Evolutionary conservation across 2,329 filamentous ascomycete genomes (phyloP).

Genomic region (Madurella fahalii): DNA sequence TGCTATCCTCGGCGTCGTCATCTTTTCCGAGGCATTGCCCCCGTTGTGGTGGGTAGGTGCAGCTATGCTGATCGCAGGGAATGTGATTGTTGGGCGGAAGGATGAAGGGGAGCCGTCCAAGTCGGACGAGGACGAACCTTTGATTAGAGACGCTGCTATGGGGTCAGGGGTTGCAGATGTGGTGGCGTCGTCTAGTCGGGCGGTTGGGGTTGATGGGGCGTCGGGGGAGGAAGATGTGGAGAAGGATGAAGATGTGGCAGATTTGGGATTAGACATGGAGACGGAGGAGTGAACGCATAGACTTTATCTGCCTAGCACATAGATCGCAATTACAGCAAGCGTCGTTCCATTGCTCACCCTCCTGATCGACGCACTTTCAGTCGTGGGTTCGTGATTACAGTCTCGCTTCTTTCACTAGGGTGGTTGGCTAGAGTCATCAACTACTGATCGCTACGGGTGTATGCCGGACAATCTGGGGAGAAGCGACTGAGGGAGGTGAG

Average conservation of each 20-base stretch:
- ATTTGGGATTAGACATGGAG: slow-evolving; percentile 15
- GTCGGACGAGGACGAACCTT: slow-evolving; percentile 12
- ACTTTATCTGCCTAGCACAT: neutral
- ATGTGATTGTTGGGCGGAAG: slow-evolving; percentile 71
- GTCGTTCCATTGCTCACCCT: neutral
- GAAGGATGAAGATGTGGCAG: slow-evolving; percentile 27
- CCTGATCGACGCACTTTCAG: no score
- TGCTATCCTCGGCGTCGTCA: slow-evolving; percentile 62
- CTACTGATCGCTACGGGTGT: no score
- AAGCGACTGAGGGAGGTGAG: no score
- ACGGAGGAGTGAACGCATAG: neutral
- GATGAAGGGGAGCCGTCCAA: slow-evolving; percentile 39
- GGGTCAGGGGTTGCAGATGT: slow-evolving; percentile 25
- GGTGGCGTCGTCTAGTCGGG: slow-evolving; percentile 27
- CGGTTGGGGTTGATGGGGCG: slow-evolving; percentile 26
- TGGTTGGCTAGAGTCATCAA: no score
- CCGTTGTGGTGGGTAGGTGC: slow-evolving; percentile 75
- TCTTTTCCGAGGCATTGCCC: slow-evolving; percentile 69
- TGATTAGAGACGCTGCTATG: neutral
- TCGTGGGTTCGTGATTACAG: no score
- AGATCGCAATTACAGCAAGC: neutral
- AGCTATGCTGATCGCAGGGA: slow-evolving; percentile 66
- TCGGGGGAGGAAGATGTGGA: slow-evolving; percentile 7
- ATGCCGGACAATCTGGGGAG: no score
- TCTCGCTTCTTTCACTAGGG: no score